Base-by-base conservation (phyloP, 257 asterid species). In the Plantago ovata region DNA sequence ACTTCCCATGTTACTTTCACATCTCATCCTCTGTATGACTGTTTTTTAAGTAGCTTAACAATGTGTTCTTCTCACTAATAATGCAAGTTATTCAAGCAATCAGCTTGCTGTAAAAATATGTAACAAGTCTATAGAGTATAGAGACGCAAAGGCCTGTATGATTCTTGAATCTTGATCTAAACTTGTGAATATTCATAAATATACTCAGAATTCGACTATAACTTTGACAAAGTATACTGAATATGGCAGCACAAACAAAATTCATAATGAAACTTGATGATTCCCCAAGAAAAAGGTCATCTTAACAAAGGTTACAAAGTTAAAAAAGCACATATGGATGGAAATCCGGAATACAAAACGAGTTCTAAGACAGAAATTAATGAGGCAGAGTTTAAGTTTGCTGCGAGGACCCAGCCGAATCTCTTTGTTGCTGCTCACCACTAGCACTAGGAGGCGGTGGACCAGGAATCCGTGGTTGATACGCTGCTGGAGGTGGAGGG, bases 391-490 rank as follows among this genome's bases (percentile, higher is more conserved):
- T 16, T 61, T 63, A 70, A 12, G 61, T 49, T 36, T 56, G 77
- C 56, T 66, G 79, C 10, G 74, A 52, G 0, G 78, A 42, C 53
- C 68, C 78, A 72, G 65, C 42, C 19, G 72, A 80, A 24, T 78
- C 75, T 23, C 73, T 73, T 54, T 75, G 88, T 72, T 72, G 75
- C 40, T 75, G 74, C 16, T 67, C 83, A 44, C 82, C 80, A 14
- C 67, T 46, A 3, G 73, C 80, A 14, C 67, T 46, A 3, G 73
- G 56, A 13, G 80, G 72, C 4, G 88, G 82, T 21, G 78, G 83
- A 22, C 83, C 67, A 14, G 71, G 85, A 78, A 79, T 68, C 64
- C 81, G 66, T 19, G 78, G 42, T 57, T 73, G 94, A 58, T 75
- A 77, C 10, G 36, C 2, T 28, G 36, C 36, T 28, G 72, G 75